Conservation (phyloP, 129 eudicot species). For the Artemisia argyi region DNA sequence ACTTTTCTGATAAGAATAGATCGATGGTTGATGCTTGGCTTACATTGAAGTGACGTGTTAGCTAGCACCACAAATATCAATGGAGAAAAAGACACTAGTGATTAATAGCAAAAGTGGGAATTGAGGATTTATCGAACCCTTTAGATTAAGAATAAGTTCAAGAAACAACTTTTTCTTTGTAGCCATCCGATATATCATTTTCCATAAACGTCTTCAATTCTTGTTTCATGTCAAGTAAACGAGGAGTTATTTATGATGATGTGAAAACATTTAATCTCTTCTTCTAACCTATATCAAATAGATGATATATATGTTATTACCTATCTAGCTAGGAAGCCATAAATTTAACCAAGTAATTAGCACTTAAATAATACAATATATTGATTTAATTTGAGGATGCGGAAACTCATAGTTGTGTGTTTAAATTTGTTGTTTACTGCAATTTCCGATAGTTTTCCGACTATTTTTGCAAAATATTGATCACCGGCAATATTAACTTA, state of each 20-base stretch:
- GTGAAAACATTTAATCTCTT: no score
- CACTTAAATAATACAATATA: no score
- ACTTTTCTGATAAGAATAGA: background rate
- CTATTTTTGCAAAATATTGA: no score
- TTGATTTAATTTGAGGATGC: no score
- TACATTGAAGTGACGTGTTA: background rate
- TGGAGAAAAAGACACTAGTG: constrained; percentile 23
- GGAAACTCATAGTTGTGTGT: no score
- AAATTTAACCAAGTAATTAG: no score
- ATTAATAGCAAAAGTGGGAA: constrained; percentile 23
- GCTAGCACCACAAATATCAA: constrained; percentile 14
- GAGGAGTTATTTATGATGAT: background rate
- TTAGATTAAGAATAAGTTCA: constrained; percentile 21
- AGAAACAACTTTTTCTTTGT: constrained; percentile 15
- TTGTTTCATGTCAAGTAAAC: background rate
- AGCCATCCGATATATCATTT: constrained; percentile 13
- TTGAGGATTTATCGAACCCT: constrained; percentile 20
- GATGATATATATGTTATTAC: no score
- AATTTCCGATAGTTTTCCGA: no score
- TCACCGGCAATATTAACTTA: no score
- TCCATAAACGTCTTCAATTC: background rate
- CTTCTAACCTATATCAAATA: no score
- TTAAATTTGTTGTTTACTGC: no score
- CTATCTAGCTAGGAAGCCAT: no score
- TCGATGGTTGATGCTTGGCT: background rate